Evolutionary conservation across 2,329 filamentous ascomycete genomes (phyloP).

Genomic region (Gliomastix tumulicola): DNA sequence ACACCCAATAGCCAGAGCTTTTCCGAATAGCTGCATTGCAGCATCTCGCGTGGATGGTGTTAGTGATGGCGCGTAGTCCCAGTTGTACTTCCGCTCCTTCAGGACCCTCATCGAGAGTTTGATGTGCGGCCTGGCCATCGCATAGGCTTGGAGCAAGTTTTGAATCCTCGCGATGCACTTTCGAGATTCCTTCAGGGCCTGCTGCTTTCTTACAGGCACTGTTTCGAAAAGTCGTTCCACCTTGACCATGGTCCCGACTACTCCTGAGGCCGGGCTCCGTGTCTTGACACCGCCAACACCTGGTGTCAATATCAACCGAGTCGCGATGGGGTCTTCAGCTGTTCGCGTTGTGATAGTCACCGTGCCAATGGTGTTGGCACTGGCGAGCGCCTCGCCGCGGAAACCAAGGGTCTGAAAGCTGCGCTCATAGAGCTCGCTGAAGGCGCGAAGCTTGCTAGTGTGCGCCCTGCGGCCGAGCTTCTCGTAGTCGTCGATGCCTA

Average conservation of each 20-base stretch:
- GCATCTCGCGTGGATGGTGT: constrained; percentile 47
- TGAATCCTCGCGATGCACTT: constrained; percentile 53
- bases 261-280: constrained; percentile 35
- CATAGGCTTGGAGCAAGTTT: constrained; percentile 55
- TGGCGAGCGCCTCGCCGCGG: constrained; percentile 66
- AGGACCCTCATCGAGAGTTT: constrained; percentile 54
- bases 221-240: constrained; percentile 51
- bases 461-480: constrained; percentile 58
- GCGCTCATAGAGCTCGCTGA: constrained; percentile 52
- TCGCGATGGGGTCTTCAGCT: constrained; percentile 51
- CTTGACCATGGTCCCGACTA: constrained; percentile 63
- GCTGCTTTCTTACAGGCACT: constrained; percentile 57
- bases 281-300: constrained; percentile 19
- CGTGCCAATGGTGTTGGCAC: constrained; percentile 46
- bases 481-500: constrained; percentile 53
- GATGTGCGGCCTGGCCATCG: constrained; percentile 56
- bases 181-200: constrained; percentile 46
- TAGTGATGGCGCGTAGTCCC: constrained; percentile 54
- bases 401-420: constrained; percentile 63
- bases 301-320: constrained; percentile 33
- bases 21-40: constrained; percentile 55
- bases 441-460: constrained; percentile 66
- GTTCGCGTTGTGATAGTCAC: constrained; percentile 59
- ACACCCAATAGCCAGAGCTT: constrained; percentile 48
- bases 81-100: constrained; percentile 43